Evolutionary conservation across 225 moss, liverwort and hornwort species (phyloP).

Genomic region (Polytrichum formosum): DNA sequence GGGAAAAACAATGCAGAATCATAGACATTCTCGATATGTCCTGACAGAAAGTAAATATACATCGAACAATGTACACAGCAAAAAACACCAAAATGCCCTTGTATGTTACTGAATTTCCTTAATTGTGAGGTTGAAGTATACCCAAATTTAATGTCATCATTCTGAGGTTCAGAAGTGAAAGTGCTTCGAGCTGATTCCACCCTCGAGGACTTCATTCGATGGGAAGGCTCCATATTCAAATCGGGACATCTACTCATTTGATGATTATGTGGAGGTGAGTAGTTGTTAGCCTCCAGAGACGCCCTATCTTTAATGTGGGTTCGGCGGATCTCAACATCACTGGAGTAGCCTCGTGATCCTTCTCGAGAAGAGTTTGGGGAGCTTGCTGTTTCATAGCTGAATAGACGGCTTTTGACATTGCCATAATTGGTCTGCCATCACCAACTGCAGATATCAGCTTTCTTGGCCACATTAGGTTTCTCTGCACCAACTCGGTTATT

Average conservation of each 20-base stretch:
- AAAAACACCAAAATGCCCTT: too few species aligned
- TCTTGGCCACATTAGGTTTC: not conserved
- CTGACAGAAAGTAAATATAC: too few species aligned
- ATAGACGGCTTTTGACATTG: conserved; percentile 56
- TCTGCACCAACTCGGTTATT: not conserved
- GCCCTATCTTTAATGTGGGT: conserved; percentile 12
- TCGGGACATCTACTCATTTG: conserved; percentile 5
- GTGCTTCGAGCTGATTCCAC: not conserved
- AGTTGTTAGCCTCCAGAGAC: conserved; percentile 8
- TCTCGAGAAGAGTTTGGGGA: conserved; percentile 33
- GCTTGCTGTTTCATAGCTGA: conserved; percentile 42
- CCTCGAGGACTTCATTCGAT: not conserved
- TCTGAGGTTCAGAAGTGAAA: not conserved
- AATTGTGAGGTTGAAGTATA: not conserved
- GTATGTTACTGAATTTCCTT: too few species aligned
- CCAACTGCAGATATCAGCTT: not conserved
- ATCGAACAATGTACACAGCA: too few species aligned
- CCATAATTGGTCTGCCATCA: conserved; percentile 45
- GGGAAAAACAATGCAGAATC: too few species aligned
- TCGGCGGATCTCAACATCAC: conserved; percentile 19
- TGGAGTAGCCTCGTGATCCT: conserved; percentile 10
- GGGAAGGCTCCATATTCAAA: conserved; percentile 2
- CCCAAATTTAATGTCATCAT: not conserved
- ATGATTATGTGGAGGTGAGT: not conserved
- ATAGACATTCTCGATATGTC: too few species aligned